Conservation (phyloP, 371 early-diverging fungal species). For the Polyrhizophydium stewartii region DNA sequence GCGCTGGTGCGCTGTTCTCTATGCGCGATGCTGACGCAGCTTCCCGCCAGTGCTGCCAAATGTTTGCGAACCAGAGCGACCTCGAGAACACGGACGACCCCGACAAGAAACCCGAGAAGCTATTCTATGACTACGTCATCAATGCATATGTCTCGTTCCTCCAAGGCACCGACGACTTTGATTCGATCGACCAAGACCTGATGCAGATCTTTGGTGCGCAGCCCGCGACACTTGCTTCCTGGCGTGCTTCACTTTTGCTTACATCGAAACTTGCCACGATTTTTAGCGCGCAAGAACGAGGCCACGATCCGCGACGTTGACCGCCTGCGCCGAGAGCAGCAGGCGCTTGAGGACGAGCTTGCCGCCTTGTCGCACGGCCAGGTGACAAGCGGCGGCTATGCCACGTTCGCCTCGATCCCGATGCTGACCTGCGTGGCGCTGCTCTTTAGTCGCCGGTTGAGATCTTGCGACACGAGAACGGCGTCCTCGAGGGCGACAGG, state of each 20-base stretch:
- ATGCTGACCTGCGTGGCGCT: neutral
- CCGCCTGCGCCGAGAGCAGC: constrained; percentile 36
- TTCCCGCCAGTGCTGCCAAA: neutral
- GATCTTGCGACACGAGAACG: constrained; percentile 41
- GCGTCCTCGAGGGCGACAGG: constrained; percentile 36
- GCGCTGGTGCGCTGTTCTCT: constrained; percentile 7
- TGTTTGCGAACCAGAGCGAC: constrained; percentile 22
- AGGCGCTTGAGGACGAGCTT: constrained; percentile 41
- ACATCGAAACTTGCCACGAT: no score
- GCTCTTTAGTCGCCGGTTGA: constrained; percentile 53
- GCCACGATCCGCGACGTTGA: constrained; percentile 38
- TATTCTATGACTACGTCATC: constrained; percentile 58
- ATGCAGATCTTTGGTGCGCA: constrained; percentile 41
- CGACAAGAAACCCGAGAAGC: constrained; percentile 42
- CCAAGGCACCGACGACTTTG: constrained; percentile 54
- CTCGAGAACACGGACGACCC: constrained; percentile 33
- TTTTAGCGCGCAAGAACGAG: no score
- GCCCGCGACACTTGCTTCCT: no score
- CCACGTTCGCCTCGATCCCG: neutral
- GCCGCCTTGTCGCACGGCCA: constrained; percentile 31
- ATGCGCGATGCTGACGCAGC: neutral
- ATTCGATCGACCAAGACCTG: constrained; percentile 49
- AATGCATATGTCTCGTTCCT: constrained; percentile 55
- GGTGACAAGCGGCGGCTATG: constrained; percentile 10
- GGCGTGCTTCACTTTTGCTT: no score